Evolutionary conservation across 2,329 filamentous ascomycete genomes (phyloP).

Genomic region (Ascocoryne sarcoides): DNA sequence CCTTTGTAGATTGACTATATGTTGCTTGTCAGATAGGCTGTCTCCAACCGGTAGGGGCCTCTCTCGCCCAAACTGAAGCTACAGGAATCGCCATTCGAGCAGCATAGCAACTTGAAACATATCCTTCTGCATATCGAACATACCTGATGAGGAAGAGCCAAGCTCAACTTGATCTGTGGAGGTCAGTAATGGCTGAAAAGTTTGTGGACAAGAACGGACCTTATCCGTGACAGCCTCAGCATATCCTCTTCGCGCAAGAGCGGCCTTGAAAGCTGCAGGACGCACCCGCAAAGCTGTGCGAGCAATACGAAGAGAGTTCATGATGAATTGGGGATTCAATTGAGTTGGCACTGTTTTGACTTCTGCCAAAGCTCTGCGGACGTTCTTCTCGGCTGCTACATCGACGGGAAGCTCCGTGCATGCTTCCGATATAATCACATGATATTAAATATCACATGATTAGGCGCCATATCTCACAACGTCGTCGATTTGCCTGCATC

Average conservation of each 20-base stretch:
- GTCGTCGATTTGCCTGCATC: no score
- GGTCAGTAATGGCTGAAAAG: constrained; percentile 23
- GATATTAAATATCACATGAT: neutral
- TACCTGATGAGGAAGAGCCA: constrained; percentile 98
- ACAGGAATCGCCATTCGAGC: neutral
- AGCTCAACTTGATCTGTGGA: constrained; percentile 82
- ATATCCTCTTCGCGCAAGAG: constrained; percentile 81
- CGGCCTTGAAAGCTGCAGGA: constrained; percentile 65
- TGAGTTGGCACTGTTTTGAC: constrained; percentile 31
- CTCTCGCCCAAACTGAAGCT: neutral
- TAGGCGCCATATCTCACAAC: neutral
- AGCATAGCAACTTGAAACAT: neutral
- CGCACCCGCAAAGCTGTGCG: constrained; percentile 80
- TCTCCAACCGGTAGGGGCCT: no score
- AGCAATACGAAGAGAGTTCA: constrained; percentile 93
- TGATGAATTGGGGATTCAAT: constrained; percentile 44
- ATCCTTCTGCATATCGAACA: constrained; percentile 29
- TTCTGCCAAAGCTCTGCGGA: constrained; percentile 15
- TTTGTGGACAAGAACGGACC: constrained; percentile 37
- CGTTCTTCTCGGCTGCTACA: constrained; percentile 9
- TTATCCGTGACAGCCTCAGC: constrained; percentile 82
- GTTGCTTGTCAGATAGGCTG: neutral
- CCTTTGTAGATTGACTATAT: constrained; percentile 60
- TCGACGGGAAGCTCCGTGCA: constrained; percentile 1
- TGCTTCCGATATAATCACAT: neutral